Conservation (phyloP, 345 rosid genomes). For the Pseudoturritis turrita region DNA sequence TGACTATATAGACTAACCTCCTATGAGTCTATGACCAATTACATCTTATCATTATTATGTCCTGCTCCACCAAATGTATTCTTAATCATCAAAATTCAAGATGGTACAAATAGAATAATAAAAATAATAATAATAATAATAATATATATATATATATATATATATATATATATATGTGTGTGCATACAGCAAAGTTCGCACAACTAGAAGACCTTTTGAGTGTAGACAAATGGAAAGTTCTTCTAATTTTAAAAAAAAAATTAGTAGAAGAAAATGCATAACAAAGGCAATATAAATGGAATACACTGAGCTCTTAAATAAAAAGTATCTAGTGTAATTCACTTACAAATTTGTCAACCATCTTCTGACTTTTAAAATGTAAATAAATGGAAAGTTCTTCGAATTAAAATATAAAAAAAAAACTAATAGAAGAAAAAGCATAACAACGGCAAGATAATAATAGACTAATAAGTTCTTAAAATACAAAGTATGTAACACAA, state of each 20-base stretch:
- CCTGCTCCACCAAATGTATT: constrained; percentile 4
- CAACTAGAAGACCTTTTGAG: not conserved
- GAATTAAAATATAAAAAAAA: not conserved
- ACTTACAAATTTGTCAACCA: not conserved
- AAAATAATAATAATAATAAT: no score
- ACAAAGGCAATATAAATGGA: not conserved
- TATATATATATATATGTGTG: no score
- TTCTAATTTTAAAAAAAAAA: not conserved
- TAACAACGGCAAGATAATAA: not conserved
- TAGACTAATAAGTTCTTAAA: not conserved
- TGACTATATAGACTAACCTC: constrained; percentile 2
- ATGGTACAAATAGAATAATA: not conserved
- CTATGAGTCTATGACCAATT: not conserved
- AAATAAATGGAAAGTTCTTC: not conserved
- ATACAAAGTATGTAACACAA: not conserved
- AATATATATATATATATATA: no score
- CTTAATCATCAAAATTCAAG: not conserved
- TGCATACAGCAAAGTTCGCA: not conserved
- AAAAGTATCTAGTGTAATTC: not conserved
- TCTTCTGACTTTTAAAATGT: not conserved
- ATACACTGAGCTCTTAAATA: no score
- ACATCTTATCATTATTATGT: not conserved
- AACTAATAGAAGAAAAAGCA: not conserved
- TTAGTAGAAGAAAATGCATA: not conserved
- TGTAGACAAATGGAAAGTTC: not conserved